A percentile compares a stretch with the other conserved stretches of the same genome.
Conservation (phyloP, 345 rosid genomes). For the Brassica incana region DNA sequence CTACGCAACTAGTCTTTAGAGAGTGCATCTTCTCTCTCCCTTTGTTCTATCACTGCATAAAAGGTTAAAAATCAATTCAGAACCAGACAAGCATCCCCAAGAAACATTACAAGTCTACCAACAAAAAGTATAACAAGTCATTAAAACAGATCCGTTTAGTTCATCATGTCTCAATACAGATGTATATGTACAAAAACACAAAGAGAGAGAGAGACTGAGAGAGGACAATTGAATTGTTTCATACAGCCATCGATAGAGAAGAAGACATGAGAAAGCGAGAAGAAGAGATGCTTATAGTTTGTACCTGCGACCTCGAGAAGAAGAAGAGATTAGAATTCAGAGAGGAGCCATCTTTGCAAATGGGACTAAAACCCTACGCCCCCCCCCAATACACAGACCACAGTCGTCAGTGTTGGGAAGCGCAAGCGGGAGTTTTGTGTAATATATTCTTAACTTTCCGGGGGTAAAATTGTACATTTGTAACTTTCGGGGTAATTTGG, state of each 20-base stretch:
- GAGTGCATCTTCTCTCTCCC: conserved; percentile 58
- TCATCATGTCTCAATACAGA: conserved; percentile 3
- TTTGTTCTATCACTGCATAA: background rate
- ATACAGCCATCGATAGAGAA: background rate
- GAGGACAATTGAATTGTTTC: background rate
- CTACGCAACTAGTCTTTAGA: conserved; percentile 65
- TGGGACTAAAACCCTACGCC: conserved; percentile 36
- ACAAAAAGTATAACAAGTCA: conserved; percentile 2
- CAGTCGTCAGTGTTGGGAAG: conserved; percentile 26
- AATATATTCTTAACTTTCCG: conserved; percentile 4
- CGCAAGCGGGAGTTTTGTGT: conserved; percentile 37
- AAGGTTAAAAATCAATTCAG: background rate
- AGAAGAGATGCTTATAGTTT: background rate
- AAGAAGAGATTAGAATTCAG: conserved; percentile 11
- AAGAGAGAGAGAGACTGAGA: conserved; percentile 15
- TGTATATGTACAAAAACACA: conserved; percentile 3
- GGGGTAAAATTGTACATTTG: conserved; percentile 16
- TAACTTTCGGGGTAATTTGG: background rate
- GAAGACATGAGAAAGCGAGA: background rate
- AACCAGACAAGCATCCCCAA: background rate
- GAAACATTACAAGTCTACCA: background rate
- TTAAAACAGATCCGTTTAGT: conserved; percentile 9
- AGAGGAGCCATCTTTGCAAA: conserved; percentile 22
- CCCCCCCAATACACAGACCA: background rate
- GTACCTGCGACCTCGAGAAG: conserved; percentile 21